Evolutionary conservation across 1,139 yeast genomes (phyloP), one percentile per base, ranked within the genome.

Genomic region (Hansenula sp.): DNA sequence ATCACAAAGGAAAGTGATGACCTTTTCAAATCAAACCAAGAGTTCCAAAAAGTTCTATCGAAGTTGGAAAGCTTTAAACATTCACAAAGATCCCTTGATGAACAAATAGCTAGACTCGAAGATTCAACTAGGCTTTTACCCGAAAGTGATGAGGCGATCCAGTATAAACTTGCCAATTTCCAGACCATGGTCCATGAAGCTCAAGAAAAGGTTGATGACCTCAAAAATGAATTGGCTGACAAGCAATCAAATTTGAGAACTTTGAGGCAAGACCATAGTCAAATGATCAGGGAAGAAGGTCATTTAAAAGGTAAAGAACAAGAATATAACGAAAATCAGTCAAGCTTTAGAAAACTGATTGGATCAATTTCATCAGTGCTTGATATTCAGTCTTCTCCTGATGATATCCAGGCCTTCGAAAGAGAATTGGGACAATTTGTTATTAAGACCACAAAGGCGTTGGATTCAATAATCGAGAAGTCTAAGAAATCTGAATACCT

Each of bases 21-120:
- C 12, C 67, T 91, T 8, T 89, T 90, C 62, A 79, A 79, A 38
- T 75, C 89, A 1, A 87, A 89, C 59, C 96, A 89, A 61, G 84
- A 82, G 48, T 90, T 86, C 57, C 96, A 90, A 60, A 74, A 79
- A 47, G 79, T 82, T 2, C 61, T 89, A 27, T 81, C 85, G 34
- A 79, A 78, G 51, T 63, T 81, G 28, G 89, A 85, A 36, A 81
- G 79, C 48, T 62, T 83, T 37, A 65, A 67, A 31, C 78, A 75
- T 50, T 76, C 75, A 45, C 70, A 70, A 47, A 56, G 58, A 18
- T 67, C 79, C 1, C 61, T 76, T 21, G 50, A 53, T 15, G 78
- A 75, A 38, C 84, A 79, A 53, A 69, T 80, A 11, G 63, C 66
- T 9, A 68, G 88, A 41, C 57, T 80, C 24, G 59, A 66, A 40